phyloP scores from a whole-genome alignment of 805 yeast species.

The Kazachstania psychrophila region DNA sequence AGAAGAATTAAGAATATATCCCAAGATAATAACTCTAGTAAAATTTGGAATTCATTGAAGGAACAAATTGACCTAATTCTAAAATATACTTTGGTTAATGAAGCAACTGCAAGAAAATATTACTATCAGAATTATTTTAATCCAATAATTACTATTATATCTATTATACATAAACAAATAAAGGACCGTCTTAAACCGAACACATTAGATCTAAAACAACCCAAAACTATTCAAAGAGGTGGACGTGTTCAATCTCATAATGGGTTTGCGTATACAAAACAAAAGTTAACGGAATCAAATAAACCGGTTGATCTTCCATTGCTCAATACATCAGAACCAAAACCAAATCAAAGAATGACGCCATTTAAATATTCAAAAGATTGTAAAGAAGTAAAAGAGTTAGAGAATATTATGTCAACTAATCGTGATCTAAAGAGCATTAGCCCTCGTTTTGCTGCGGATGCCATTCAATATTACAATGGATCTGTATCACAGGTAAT shows the following conservation, averaged over 20 bases:
- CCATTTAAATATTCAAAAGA: conserved; percentile 4
- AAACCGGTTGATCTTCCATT: too few relatives aligned
- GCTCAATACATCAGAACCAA: neutral
- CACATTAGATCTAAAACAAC: neutral
- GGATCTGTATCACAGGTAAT: conserved; percentile 31
- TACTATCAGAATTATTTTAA: conserved; percentile 27
- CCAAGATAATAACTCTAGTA: neutral
- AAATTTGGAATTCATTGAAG: conserved; percentile 13
- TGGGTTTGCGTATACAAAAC: conserved; percentile 13
- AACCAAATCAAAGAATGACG: neutral
- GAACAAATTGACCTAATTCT: conserved; percentile 16
- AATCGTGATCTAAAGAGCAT: conserved; percentile 32
- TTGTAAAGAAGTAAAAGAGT: conserved; percentile 26
- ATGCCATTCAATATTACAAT: conserved; percentile 35
- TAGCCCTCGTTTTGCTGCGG: conserved; percentile 33
- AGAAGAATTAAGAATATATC: conserved; percentile 1
- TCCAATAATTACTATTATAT: conserved; percentile 30
- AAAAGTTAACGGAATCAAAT: neutral
- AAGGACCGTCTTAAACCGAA: too few relatives aligned
- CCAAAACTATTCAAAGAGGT: conserved; percentile 4
- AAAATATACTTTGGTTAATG: conserved; percentile 14
- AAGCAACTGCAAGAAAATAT: conserved; percentile 16
- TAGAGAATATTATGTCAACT: conserved; percentile 28
- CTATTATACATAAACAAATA: conserved; percentile 21
- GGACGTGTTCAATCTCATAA: conserved; percentile 32